A percentile compares a stretch with the other conserved stretches of the same genome.
Evolutionary conservation across 2,329 filamentous ascomycete genomes (phyloP).

Genomic region (Diplodia sapinea): DNA sequence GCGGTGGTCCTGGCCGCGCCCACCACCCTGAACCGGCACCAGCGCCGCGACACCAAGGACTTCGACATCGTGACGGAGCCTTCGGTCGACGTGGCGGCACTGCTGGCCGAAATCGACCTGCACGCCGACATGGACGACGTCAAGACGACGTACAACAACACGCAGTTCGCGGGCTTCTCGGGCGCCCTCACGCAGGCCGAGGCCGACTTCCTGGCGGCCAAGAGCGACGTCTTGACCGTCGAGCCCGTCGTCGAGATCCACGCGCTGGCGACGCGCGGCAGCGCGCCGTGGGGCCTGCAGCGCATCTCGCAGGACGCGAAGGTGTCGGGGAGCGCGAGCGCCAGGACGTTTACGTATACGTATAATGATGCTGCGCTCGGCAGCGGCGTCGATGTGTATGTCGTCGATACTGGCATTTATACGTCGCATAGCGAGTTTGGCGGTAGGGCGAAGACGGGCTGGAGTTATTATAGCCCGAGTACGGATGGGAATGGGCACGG

Average conservation of each 20-base stretch:
- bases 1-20: constrained; percentile 20
- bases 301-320: constrained; percentile 37
- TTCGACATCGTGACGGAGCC: constrained; percentile 18
- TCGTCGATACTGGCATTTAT: constrained; percentile 70
- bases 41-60: constrained; percentile 15
- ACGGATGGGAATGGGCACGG: constrained; percentile 28
- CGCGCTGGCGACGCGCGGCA: constrained; percentile 2
- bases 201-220: constrained; percentile 9
- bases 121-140: constrained; percentile 22
- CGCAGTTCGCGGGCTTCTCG: constrained; percentile 24
- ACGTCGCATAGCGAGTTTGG: constrained; percentile 55
- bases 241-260: constrained; percentile 8
- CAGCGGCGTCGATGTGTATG: constrained; percentile 58
- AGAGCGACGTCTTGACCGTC: constrained; percentile 9
- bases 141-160: constrained; percentile 28
- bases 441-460: constrained; percentile 40
- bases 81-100: not conserved
- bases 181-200: constrained; percentile 11
- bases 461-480: constrained; percentile 3
- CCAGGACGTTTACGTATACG: constrained; percentile 23
- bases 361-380: constrained; percentile 24
- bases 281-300: constrained; percentile 41
- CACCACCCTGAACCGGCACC: not conserved
- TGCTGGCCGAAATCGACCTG: constrained; percentile 13
- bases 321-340: not conserved